Percentiles rank a stretch among this genome's conserved stretches.
Conservation (phyloP, 2,329 filamentous ascomycete species). For the Aspergillus sp. region DNA sequence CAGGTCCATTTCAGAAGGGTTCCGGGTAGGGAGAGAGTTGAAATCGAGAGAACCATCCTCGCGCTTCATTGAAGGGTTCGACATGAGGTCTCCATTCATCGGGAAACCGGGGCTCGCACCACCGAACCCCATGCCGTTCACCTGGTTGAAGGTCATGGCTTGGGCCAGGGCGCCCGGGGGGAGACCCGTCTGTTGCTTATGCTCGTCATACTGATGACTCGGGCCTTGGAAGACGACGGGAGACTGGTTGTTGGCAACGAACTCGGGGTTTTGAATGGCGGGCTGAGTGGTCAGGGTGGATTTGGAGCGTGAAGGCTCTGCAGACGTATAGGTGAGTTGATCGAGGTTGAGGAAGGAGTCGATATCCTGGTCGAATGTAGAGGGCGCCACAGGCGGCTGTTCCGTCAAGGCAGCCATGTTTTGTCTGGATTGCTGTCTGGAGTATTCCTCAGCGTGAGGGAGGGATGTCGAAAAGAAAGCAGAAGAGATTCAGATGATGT, state of each 20-base stretch:
- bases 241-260: slow-evolving; percentile 34
- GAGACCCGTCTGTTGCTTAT: slow-evolving; percentile 93
- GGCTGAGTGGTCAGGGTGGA: slow-evolving; percentile 36
- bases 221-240: slow-evolving; percentile 70
- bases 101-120: slow-evolving; percentile 41
- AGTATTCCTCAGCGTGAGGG: too few species aligned
- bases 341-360: slow-evolving; percentile 49
- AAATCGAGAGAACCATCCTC: slow-evolving; percentile 61
- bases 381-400: slow-evolving; percentile 27
- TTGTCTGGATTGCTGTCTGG: background rate
- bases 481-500: background rate
- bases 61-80: slow-evolving; percentile 45
- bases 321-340: slow-evolving; percentile 41
- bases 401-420: slow-evolving; percentile 39
- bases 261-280: slow-evolving; percentile 36
- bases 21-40: slow-evolving; percentile 60
- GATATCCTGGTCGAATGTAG: slow-evolving; percentile 44
- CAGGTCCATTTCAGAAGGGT: slow-evolving; percentile 61
- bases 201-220: slow-evolving; percentile 91
- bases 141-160: slow-evolving; percentile 74
- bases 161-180: slow-evolving; percentile 79
- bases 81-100: slow-evolving; percentile 60
- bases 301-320: slow-evolving; percentile 35
- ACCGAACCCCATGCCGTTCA: slow-evolving; percentile 41
- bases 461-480: too few species aligned